Conservation (phyloP, 2,329 filamentous ascomycete species). For the Albifimbria verrucaria region DNA sequence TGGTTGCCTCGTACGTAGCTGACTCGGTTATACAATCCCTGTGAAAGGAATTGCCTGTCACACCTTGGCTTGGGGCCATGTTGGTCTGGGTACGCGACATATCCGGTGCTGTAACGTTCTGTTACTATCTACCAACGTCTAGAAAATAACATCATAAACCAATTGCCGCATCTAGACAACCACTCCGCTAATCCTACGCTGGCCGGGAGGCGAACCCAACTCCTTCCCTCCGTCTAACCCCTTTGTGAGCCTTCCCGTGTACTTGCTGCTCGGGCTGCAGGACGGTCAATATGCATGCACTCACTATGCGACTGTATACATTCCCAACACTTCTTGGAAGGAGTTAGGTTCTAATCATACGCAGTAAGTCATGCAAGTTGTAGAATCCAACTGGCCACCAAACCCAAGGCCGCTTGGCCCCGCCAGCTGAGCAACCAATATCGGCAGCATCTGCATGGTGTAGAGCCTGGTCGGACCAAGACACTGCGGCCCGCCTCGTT, state of each 20-base stretch:
- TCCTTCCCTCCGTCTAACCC: neutral
- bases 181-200: neutral
- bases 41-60: neutral
- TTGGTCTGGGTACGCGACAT: neutral
- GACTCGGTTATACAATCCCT: neutral
- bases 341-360: neutral
- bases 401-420: neutral
- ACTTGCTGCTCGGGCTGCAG: too few relatives aligned
- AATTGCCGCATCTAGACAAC: neutral
- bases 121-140: neutral
- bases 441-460: neutral
- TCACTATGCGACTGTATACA: neutral
- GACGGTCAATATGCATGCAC: too few relatives aligned
- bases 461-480: neutral
- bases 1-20: too few relatives aligned
- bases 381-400: neutral
- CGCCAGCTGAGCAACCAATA: neutral
- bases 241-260: too few relatives aligned
- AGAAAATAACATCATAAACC: neutral
- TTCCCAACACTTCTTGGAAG: neutral
- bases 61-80: neutral
- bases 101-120: neutral
- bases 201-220: too few relatives aligned
- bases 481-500: too few relatives aligned
- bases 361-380: neutral